Evolutionary conservation across 169 alveolate species (phyloP), one percentile per base, ranked within the genome.

Genomic region (Eimeria nieschulzi): DNA sequence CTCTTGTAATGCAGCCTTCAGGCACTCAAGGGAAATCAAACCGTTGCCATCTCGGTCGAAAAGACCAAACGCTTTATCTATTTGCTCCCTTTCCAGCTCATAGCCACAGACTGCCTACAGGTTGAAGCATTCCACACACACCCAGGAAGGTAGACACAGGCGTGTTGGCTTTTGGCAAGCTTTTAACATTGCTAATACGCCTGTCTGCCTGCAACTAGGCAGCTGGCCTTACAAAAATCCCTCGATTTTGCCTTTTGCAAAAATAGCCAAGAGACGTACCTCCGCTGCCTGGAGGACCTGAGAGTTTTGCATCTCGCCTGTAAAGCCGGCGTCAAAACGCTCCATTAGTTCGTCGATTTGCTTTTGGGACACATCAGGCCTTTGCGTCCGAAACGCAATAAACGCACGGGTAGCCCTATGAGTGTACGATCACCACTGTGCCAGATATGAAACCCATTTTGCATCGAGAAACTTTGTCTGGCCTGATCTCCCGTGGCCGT

Each of bases 11-110:
- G 26, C 39, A 10, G 13, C 13, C 13, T n/a, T 12, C 75, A 66
- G 33, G 1, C 13, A 2, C 0, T 66, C 75, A 9, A 66, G n/a
- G 33, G 75, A 51, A 66, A 66, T 66, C 13, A 17, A 66, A 25
- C 75, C 75, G 75, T n/a, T 66, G 46, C 75, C 26, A n/a, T 66
- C 75, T 8, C 33, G 15, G 75, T 66, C 75, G 33, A 66, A 21
- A 15, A 66, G 9, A 9, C 75, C 39, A 51, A 66, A 66, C 13
- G 75, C 75, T 9, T 12, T 12, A 21, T 17, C n/a, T 1, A 66
- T 12, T 66, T 66, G 39, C 26, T 66, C 33, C 26, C 5, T 66
- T 25, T 66, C 75, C 26, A 17, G 21, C 26, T 66, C 26, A n/a
- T 66, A 66, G 75, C 75, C 26, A n/a, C 75, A 66, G 1, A n/a